phyloP scores from a whole-genome alignment of 75 land plant species.

The Selaginella moellendorffii region DNA sequence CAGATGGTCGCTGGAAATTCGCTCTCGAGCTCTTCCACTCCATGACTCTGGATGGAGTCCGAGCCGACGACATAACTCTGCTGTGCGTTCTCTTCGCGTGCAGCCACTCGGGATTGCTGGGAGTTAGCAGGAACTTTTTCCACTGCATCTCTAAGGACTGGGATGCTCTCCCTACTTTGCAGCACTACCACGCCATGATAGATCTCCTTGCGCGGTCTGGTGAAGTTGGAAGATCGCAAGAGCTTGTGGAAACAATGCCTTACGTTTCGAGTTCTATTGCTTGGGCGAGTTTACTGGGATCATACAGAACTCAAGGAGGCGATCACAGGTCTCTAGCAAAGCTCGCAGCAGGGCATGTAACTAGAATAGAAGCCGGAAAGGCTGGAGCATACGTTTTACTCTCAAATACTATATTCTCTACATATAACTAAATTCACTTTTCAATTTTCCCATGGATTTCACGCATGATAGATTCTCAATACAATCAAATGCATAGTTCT shows the following conservation, averaged over 20 bases:
- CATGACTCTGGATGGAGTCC: not conserved
- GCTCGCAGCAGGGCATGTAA: not conserved
- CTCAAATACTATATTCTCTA: not conserved
- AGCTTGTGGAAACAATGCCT: not conserved
- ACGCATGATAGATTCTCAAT: too few relatives aligned
- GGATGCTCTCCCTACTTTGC: not conserved
- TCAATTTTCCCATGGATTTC: too few relatives aligned
- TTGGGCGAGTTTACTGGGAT: not conserved
- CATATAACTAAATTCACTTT: too few relatives aligned
- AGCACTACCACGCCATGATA: not conserved
- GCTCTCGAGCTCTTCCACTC: not conserved
- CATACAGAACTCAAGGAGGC: not conserved
- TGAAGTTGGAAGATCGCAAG: not conserved
- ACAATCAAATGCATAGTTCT: too few relatives aligned
- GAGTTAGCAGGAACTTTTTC: not conserved
- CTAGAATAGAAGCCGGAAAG: not conserved
- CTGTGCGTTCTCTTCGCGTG: not conserved
- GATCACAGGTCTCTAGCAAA: not conserved
- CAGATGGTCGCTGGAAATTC: too few relatives aligned
- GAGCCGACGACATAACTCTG: not conserved
- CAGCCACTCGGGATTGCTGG: not conserved
- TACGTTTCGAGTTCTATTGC: not conserved
- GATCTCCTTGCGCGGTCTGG: not conserved
- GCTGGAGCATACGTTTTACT: not conserved
- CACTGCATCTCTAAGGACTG: not conserved